A percentile compares a stretch with the other conserved stretches of the same genome.
Conservation (phyloP, 345 rosid species). For the Crucihimalaya himalaica region DNA sequence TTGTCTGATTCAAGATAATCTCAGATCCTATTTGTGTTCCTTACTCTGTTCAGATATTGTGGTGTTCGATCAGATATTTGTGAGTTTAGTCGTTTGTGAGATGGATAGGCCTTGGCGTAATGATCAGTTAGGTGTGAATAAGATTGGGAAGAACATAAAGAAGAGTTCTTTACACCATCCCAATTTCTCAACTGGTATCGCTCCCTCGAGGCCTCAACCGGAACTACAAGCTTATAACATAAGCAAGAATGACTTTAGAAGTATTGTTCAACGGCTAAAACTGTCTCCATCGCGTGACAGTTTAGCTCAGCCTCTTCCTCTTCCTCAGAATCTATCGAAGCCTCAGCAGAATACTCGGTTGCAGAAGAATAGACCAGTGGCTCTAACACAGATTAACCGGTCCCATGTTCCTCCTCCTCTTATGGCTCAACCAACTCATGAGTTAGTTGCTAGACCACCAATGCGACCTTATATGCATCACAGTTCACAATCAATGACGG, state of each 20-base stretch:
- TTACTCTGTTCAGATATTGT: conserved; percentile 2
- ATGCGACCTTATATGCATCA: conserved; percentile 1
- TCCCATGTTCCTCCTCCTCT: conserved; percentile 44
- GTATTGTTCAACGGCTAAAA: conserved; percentile 72
- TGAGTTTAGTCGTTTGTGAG: not conserved
- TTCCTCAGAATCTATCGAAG: conserved; percentile 59
- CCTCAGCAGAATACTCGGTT: conserved; percentile 56
- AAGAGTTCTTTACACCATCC: conserved; percentile 77
- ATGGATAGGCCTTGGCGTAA: conserved; percentile 63
- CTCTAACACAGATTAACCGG: conserved; percentile 53
- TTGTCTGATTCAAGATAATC: not conserved
- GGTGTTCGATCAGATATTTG: not conserved
- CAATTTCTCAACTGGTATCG: conserved; percentile 46
- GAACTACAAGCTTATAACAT: conserved; percentile 81
- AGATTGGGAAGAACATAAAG: conserved; percentile 67
- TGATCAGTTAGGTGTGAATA: conserved; percentile 76
- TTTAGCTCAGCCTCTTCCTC: conserved; percentile 67
- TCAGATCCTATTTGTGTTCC: not conserved
- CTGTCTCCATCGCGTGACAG: conserved; percentile 67
- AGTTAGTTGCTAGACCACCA: conserved; percentile 33
- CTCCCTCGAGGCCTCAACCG: conserved; percentile 61
- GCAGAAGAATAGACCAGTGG: conserved; percentile 71
- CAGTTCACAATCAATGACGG: conserved; percentile 37
- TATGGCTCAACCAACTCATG: conserved; percentile 9
- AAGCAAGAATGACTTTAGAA: conserved; percentile 73